These are phyloP conservation scores for Verticillium tricorpus DNA, from an alignment of 2,329 filamentous ascomycete species.

Conservation along the genomic window DNA sequence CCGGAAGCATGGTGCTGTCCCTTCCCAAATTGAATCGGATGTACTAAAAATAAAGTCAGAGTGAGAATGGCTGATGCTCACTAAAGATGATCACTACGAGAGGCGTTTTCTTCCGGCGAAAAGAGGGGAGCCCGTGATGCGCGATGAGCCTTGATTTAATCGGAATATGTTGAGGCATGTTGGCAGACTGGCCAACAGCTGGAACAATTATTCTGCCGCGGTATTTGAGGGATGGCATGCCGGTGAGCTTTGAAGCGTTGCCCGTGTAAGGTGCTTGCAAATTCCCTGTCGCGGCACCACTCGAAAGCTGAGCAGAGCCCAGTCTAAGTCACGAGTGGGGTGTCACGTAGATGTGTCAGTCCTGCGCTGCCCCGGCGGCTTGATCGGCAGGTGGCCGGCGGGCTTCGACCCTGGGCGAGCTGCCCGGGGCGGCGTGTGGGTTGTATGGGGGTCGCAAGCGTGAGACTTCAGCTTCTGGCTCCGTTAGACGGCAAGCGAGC, in stretches of 20 bases:
- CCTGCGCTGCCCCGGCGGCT: neutral
- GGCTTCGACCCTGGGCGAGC: neutral
- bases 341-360: neutral
- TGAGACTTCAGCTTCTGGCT: neutral
- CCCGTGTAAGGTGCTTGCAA: no score
- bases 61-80: constrained; percentile 55
- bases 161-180: no score
- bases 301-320: no score
- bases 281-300: no score
- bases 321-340: neutral
- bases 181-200: no score
- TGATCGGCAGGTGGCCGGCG: neutral
- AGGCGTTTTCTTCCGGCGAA: constrained; percentile 55
- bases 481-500: neutral
- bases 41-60: constrained; percentile 70
- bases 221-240: no score
- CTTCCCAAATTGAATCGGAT: constrained; percentile 71
- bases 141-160: no score
- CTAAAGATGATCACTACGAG: constrained; percentile 78
- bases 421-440: neutral
- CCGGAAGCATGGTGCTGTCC: constrained; percentile 60
- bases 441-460: neutral
- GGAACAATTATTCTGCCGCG: no score
- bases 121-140: no score
- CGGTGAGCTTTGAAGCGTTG: no score